Percentiles rank a stretch among this genome's conserved stretches.
Evolutionary conservation across 2,329 filamentous ascomycete species (phyloP).

Genomic region (Stagonosporopsis vannaccii): DNA sequence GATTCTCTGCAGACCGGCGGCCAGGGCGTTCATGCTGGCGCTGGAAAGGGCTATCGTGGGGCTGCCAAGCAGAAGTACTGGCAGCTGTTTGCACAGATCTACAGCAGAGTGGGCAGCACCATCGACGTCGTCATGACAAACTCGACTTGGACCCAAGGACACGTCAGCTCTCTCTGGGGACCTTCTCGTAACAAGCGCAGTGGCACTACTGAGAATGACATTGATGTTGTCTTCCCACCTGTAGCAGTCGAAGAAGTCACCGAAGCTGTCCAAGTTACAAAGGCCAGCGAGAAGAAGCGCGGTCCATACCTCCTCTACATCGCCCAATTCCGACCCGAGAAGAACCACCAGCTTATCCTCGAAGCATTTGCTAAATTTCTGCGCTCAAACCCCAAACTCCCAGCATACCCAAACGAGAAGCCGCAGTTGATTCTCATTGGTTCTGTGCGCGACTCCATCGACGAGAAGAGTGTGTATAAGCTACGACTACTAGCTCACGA

Average conservation of each 20-base stretch:
- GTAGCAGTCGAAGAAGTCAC: slow-evolving; percentile 88
- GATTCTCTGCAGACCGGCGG: slow-evolving; percentile 69
- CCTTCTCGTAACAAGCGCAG: slow-evolving; percentile 51
- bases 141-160: slow-evolving; percentile 84
- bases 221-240: slow-evolving; percentile 86
- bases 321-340: slow-evolving; percentile 96
- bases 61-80: slow-evolving; percentile 81
- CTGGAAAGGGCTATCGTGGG: slow-evolving; percentile 76
- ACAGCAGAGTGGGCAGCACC: slow-evolving; percentile 80
- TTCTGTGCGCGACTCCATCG: slow-evolving; percentile 82
- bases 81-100: slow-evolving; percentile 81
- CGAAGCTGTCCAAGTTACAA: slow-evolving; percentile 73
- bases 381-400: slow-evolving; percentile 35
- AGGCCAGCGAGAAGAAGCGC: slow-evolving; percentile 71
- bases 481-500: slow-evolving; percentile 86
- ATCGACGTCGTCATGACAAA: slow-evolving; percentile 98
- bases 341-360: slow-evolving; percentile 89
- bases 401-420: slow-evolving; percentile 54
- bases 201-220: slow-evolving; percentile 61
- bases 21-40: slow-evolving; percentile 81
- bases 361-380: slow-evolving; percentile 83
- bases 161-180: slow-evolving; percentile 84
- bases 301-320: slow-evolving; percentile 85
- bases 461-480: slow-evolving; percentile 86
- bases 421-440: slow-evolving; percentile 85